phyloP scores from a whole-genome alignment of 140 eudicot genomes.

The Eryngium alpinum region DNA sequence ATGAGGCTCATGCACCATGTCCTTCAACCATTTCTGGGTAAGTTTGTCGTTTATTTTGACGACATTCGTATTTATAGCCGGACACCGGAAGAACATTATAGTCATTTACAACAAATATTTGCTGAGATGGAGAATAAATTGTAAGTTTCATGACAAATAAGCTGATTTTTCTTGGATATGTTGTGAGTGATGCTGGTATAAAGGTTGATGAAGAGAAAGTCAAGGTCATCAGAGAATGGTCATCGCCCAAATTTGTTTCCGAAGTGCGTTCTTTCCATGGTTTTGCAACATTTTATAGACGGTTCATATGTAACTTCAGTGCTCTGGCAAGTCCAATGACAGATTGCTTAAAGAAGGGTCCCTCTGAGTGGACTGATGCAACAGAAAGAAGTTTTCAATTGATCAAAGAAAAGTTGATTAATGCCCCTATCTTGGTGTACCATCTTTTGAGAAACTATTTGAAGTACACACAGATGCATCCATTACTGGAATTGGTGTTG shows the following conservation, averaged over 20 bases:
- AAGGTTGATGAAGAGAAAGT: not conserved
- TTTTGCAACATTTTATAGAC: not conserved
- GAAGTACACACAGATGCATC: not conserved
- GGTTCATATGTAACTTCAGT: not conserved
- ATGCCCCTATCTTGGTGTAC: not conserved
- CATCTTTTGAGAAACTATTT: not conserved
- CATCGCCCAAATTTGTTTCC: not conserved
- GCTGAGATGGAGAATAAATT: not conserved
- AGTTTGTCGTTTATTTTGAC: too few relatives aligned
- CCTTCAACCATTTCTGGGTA: too few relatives aligned
- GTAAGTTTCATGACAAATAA: not conserved
- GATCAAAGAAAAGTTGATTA: not conserved
- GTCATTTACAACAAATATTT: not conserved
- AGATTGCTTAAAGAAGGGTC: not conserved
- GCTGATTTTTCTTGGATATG: not conserved
- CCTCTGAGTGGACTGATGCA: not conserved
- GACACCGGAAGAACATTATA: not conserved
- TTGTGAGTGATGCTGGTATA: not conserved
- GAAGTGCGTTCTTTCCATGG: not conserved
- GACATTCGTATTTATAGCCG: too few relatives aligned
- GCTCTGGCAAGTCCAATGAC: not conserved
- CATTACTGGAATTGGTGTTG: not conserved
- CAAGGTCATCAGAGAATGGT: not conserved
- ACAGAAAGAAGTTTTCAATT: not conserved
- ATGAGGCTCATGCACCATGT: too few relatives aligned